phyloP scores from a whole-genome alignment of 129 eudicot species.

The Erigeron canadensis region DNA sequence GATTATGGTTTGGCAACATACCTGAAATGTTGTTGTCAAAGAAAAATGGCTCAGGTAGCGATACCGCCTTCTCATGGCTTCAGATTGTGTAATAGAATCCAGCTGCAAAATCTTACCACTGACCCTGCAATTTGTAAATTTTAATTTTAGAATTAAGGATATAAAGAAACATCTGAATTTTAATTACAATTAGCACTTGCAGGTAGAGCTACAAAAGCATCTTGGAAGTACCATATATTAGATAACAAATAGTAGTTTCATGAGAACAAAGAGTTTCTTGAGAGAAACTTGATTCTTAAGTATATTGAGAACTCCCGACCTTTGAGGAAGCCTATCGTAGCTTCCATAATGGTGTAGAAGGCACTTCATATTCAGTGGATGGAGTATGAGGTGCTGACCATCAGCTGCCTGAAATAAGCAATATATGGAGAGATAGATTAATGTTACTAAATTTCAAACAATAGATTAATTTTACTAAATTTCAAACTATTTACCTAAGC shows the following conservation, averaged over 20 bases:
- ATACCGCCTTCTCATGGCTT: conserved; percentile 90
- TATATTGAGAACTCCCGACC: conserved; percentile 37
- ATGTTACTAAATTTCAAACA: not conserved
- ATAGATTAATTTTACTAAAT: not conserved
- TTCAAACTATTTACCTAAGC: not conserved
- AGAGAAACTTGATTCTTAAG: not conserved
- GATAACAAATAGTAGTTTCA: not conserved
- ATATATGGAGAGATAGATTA: conserved; percentile 6
- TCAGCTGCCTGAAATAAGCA: conserved; percentile 68
- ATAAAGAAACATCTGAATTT: not conserved
- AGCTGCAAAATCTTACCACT: conserved; percentile 82
- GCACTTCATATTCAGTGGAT: conserved; percentile 88
- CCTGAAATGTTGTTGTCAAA: conserved; percentile 94
- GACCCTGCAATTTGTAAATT: conserved; percentile 49
- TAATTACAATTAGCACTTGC: not conserved
- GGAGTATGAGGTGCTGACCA: conserved; percentile 90
- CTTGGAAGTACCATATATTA: not conserved
- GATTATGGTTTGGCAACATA: conserved; percentile 12
- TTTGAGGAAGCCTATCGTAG: conserved; percentile 80
- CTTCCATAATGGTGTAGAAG: conserved; percentile 85
- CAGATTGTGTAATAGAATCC: conserved; percentile 87
- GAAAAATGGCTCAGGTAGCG: conserved; percentile 94
- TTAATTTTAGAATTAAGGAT: conserved; percentile 15
- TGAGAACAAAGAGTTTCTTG: not conserved
- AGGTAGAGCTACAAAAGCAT: not conserved